Evolutionary conservation across 352 stramenopile species (phyloP), one percentile per base, ranked within the genome.

Genomic region (Blastocystis sp.): DNA sequence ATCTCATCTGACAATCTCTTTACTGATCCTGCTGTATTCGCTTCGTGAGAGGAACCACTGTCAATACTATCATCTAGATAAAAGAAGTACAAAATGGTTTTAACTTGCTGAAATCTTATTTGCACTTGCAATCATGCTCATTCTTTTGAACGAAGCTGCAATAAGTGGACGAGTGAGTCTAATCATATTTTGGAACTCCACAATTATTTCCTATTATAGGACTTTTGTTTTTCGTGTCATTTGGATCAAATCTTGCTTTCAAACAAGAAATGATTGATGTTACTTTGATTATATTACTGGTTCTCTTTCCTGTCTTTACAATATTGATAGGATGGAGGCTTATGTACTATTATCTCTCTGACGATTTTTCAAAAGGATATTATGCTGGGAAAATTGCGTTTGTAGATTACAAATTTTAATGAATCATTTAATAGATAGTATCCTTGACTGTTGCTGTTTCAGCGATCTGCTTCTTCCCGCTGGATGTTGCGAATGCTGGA

Each of bases 381-480:
- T 85, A 66, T 30, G 13, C 26, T 45, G 73, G 73, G 24, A 85
- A 85, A 39, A 66, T 85, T 47, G 73, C 45, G 9, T 85, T 85
- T 43, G 73, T 85, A 66, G 47, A 16, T 34, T 30, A 59, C 37
- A 13, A 26, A 30, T 16, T 34, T 16, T 50, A n/a, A 34, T 47
- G 9, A 18, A 6, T 37, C 20, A 24, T 30, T 26, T n/a, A 26
- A 39, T 85, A 85, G 73, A 78, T 89, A 34, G 13, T 78, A 30
- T 79, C 37, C 26, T 75, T 89, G 50, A 89, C 63, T 7, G 56
- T 89, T 2, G 41, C 65, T 9, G 43, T 89, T 11, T 64, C 55
- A 11, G 65, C 78, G 5, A 89, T 89, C 41, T 89, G 78, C 34
- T 89, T 89, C 53, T 89, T 89, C 54, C 78, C 78, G 37, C 16